Base-by-base conservation (phyloP, 176 grass and related monocot species). In the Ensete glaucum region DNA sequence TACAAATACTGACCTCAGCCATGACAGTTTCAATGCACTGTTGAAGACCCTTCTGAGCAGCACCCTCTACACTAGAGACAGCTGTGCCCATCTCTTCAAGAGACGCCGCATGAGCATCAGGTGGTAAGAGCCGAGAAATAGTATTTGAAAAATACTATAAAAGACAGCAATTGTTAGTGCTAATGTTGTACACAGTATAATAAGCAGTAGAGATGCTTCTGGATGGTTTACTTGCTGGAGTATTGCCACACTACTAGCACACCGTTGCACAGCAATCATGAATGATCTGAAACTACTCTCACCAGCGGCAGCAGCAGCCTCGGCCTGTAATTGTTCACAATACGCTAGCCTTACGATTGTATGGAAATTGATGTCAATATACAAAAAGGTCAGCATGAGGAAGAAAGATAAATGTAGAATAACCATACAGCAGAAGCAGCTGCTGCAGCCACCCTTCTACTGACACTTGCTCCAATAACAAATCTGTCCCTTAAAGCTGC, bases 11-110 rank as follows among this genome's bases (percentile, higher is more conserved):
- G 50, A 94, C 95, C 95, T 99, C 95, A 91, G 82, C 85, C 88
- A 94, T 99, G 22, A 99, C 95, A 20, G 95, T 94, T 67, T 94
- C 95, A 82, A 99, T 99, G 60, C 95, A 99, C 82, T 86, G 95
- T 77, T 94, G 76, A 69, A 99, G 82, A 64, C 95, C 95, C 87
- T 94, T 99, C 58, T 99, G 90, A 67, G 88, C 90, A 87, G 95
- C 77, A 84, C 90, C 82, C 85, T 99, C 95, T 21, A 94, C 88
- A 78, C 85, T 88, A 24, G 95, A 99, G n/a, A 94, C 90, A 71
- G 95, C 90, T 11, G 95, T 87, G 49, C 88, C 86, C 95, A 99
- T 94, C 80, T 99, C 95, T 89, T 99, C 95, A 82, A 88, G 90
- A 79, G 90, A 89, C 55, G 86, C 85, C 29, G 86, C 74, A 85